phyloP scores from a whole-genome alignment of 306 rosid genomes.

The Medicago ruthenica region DNA sequence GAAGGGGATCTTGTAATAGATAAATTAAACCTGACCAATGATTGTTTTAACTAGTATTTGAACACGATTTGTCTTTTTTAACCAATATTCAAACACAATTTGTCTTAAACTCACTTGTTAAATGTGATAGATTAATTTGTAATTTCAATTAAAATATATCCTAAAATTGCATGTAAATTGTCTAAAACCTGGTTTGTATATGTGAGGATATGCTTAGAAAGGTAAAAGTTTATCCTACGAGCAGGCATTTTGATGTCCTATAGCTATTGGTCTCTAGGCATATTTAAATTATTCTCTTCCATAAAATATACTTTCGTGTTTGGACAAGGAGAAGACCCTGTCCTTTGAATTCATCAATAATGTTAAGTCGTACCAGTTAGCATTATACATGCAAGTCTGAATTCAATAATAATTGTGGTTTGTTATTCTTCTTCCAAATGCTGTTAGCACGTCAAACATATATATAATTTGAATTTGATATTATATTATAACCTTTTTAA shows the following conservation, averaged over 20 bases:
- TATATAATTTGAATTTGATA: neutral
- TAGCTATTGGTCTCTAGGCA: slow-evolving; percentile 12
- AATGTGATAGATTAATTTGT: neutral
- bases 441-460: neutral
- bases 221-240: neutral
- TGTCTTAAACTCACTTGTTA: neutral
- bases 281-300: slow-evolving; percentile 14
- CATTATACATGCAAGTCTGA: neutral
- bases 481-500: slow-evolving; percentile 18
- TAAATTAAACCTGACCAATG: neutral
- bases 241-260: neutral
- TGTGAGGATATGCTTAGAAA: slow-evolving; percentile 28
- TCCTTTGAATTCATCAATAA: slow-evolving; percentile 20
- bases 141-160: slow-evolving; percentile 4
- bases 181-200: neutral
- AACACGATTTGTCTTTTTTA: too few relatives aligned
- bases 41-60: neutral
- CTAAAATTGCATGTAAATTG: neutral
- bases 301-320: slow-evolving; percentile 13
- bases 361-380: neutral
- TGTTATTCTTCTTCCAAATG: slow-evolving; percentile 42
- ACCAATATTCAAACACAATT: too few relatives aligned
- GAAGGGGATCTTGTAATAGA: too few relatives aligned
- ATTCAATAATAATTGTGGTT: slow-evolving; percentile 35
- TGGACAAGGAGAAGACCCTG: slow-evolving; percentile 27